Conservation (phyloP, 1,284 basidiomycete genomes). For the Ceratobasidium papillatum region DNA sequence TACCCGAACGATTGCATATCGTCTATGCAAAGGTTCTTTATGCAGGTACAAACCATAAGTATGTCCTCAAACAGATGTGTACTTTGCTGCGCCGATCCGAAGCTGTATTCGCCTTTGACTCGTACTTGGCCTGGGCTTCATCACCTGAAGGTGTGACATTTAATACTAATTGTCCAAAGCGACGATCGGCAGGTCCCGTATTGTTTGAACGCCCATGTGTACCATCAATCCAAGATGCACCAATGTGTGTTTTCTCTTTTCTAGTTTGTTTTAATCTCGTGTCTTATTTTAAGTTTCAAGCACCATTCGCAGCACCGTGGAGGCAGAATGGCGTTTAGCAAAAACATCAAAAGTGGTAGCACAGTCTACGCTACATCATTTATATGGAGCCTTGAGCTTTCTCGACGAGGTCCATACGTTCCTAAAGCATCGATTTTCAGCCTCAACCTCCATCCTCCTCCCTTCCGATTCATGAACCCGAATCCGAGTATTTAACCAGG, state of each 20-base stretch:
- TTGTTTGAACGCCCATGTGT: background rate
- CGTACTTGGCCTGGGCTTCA: background rate
- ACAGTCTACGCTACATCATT: background rate
- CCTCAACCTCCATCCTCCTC: background rate
- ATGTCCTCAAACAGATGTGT: conserved; percentile 32
- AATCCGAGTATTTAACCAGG: background rate
- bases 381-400: background rate
- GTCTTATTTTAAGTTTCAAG: background rate
- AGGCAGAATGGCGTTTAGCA: background rate
- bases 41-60: conserved; percentile 24
- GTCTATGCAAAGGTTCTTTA: conserved; percentile 37
- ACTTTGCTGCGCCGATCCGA: conserved; percentile 15
- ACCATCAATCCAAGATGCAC: background rate
- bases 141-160: background rate
- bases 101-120: background rate
- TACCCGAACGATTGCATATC: conserved; percentile 41
- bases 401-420: background rate
- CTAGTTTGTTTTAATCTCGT: no score
- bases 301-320: background rate
- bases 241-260: no score
- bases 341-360: background rate
- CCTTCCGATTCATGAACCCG: background rate
- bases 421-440: background rate
- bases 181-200: background rate
- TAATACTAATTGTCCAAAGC: background rate